Evolutionary conservation across 805 yeast genomes (phyloP), one percentile per base, ranked within the genome.

Genomic region (Sporopachydermia lactativora): DNA sequence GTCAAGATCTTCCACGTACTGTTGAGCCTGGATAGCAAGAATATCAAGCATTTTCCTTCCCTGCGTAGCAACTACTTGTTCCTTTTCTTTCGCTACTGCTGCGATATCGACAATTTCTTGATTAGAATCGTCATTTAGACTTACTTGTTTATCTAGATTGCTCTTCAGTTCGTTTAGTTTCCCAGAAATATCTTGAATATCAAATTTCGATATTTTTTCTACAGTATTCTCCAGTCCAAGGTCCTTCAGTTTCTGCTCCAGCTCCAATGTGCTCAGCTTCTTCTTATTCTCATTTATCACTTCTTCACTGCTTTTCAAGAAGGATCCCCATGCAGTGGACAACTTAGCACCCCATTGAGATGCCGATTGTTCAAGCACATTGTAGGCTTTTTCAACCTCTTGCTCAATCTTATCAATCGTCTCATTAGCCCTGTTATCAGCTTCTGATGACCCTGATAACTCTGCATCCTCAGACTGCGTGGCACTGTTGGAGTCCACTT

Each of bases 1-100:
- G 55, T 86, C 96, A 45, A 88, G 65, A 4, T 73, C 70, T 46
- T 83, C 88, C 39, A 86, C 62, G 40, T 71, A 73, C 37, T 66
- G 68, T 48, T 81, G 84, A 4, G 86, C 77, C 46, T 64, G 58
- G 37, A 44, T 52, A 47, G 54, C 58, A 45, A 52, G 47, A 34
- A 52, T 52, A n/a, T 46, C 43, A 35, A 64, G 49, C 56, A 52
- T 51, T 18, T 51, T 47, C 19, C 60, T 48, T 38, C 49, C 39
- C 43, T 48, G 42, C 39, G 51, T 41, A 18, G 45, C 43, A 18
- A 43, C 40, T 6, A 44, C 34, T 18, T 42, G 41, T 24, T 40
- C 43, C 28, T 24, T 42, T 15, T 44, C 39, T 24, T 42, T 41
- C 19, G 42, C 35, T 13, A 44, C 38, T n/a, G 36, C 11, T 14